Base-by-base conservation (phyloP, 2,329 filamentous ascomycete species). In the Emmonsiellopsis sp. region DNA sequence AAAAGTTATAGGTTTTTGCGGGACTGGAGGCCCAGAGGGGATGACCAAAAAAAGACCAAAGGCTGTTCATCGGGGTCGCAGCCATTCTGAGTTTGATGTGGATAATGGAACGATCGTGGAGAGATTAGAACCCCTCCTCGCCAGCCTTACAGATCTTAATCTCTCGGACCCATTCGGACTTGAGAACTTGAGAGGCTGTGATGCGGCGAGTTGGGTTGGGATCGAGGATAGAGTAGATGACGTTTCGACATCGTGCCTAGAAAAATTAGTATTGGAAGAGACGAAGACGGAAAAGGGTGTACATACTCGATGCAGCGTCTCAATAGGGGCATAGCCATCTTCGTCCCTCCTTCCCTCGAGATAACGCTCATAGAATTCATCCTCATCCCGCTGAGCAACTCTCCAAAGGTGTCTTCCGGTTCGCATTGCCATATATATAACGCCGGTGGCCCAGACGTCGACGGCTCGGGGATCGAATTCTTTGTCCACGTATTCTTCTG, bases 341-440 rank as follows among this genome's bases (percentile, higher is more conserved):
- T 97, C 93, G 61, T 95, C 90, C 66, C 89, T 86, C 51, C 93
- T 84, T 33, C 93, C 93, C 66, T 95, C 87, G 5, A 98, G 80
- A 66, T 98, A 98, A 42, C 90, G 86, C 58, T 88, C 87, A 67
- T 95, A 98, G 63, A 97, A 98, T 65, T 97, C 93, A 64, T 98
- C 93, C 60, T 97, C 92, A 53, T 95, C 91, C 71, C 90, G 94
- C 71, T 92, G 92, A 6, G 93, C 93, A n/a, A 96, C 83, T 52
- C 91, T 86, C 93, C 93, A 98, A 7, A 98, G 77, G 70, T 98
- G 93, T 51, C 93, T 82, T 5, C 93, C 93, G 2, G 92, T 97
- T 55, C 93, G 82, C 93, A 98, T 98, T 11, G 93, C 93, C 93
- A 98, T 98, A 74, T 98, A 98, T 56, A 98, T 98, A 50, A 98